These are phyloP conservation scores for Carex myosuroides DNA, from an alignment of 176 grass and related monocot genomes.

Conservation along the genomic window DNA sequence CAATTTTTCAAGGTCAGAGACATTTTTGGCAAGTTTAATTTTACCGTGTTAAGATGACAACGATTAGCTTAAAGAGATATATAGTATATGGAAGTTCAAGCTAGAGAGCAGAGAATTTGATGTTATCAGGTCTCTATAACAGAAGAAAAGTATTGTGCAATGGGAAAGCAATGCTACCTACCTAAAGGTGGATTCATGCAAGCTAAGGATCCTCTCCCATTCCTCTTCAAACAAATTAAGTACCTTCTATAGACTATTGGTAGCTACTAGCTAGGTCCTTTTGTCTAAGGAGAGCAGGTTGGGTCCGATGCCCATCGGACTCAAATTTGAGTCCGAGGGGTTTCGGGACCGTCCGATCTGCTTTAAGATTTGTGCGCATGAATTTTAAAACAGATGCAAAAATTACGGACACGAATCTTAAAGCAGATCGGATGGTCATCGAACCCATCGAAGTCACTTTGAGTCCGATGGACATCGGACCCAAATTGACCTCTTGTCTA, in stretches of 20 bases:
- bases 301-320: no score
- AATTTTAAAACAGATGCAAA: no score
- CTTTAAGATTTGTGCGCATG: no score
- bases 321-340: no score
- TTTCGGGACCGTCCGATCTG: no score
- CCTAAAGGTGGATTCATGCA: constrained; percentile 29
- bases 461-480: no score
- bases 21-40: constrained; percentile 2
- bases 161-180: constrained; percentile 36
- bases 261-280: background rate
- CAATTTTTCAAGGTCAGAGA: background rate
- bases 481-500: background rate
- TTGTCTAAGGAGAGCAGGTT: background rate
- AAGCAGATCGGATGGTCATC: no score
- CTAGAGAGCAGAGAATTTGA: constrained; percentile 1
- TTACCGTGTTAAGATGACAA: background rate
- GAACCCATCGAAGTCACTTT: no score
- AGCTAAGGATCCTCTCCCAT: constrained; percentile 40
- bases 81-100: background rate
- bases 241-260: background rate
- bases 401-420: no score
- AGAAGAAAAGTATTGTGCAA: constrained; percentile 71
- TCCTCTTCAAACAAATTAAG: constrained; percentile 4
- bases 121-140: constrained; percentile 15
- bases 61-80: background rate